Percentiles rank a stretch among this genome's conserved stretches.
phyloP scores from a whole-genome alignment of 306 rosid species.

The Pyrus bretschneideri region DNA sequence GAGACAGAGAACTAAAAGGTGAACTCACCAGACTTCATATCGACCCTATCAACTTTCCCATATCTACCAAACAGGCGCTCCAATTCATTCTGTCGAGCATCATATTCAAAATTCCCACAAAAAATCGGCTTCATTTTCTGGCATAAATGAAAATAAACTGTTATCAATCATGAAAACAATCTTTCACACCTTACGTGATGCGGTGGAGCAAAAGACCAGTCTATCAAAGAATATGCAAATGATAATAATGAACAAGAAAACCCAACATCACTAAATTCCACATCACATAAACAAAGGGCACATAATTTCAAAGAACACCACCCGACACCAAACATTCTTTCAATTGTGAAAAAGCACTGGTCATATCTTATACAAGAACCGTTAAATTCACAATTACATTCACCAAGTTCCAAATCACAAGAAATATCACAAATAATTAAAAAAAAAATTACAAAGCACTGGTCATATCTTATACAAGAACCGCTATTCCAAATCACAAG shows the following conservation, averaged over 20 bases:
- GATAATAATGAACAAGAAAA: not conserved
- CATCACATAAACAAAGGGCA: not conserved
- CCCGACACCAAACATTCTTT: not conserved
- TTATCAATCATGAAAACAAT: not conserved
- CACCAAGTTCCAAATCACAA: not conserved
- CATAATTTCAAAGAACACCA: not conserved
- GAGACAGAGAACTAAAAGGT: not conserved
- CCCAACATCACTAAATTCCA: not conserved
- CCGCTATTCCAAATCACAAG: not conserved
- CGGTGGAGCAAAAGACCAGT: not conserved
- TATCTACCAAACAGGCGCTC: constrained; percentile 87
- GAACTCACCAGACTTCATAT: constrained; percentile 96
- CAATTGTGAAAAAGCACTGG: not conserved
- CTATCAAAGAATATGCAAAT: not conserved
- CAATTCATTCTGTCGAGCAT: constrained; percentile 85
- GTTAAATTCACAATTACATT: too few species aligned
- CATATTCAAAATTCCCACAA: constrained; percentile 91
- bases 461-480: too few species aligned
- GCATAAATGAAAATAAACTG: not conserved
- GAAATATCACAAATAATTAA: not conserved
- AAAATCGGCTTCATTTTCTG: constrained; percentile 89
- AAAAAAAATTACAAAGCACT: not conserved
- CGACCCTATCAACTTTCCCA: constrained; percentile 97
- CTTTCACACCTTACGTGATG: not conserved
- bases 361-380: too few species aligned